Percentiles rank a stretch among this genome's conserved stretches.
phyloP scores from a whole-genome alignment of 2,329 filamentous ascomycete genomes.

The Colletotrichum euphorbiae region DNA sequence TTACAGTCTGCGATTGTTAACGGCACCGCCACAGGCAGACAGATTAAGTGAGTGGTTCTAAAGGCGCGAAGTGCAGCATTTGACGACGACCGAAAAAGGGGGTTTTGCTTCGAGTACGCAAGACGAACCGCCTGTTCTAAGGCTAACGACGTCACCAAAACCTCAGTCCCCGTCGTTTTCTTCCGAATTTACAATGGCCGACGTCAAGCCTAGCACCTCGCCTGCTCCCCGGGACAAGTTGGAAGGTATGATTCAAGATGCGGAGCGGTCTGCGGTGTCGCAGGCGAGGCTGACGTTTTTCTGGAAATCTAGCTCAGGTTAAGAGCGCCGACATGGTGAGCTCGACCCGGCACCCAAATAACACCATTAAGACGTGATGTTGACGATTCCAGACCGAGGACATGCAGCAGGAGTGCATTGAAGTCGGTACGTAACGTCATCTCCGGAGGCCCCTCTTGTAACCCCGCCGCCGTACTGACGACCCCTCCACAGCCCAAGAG shows the following conservation, averaged over 20 bases:
- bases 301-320: slow-evolving; percentile 79
- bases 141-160: slow-evolving; percentile 9
- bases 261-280: slow-evolving; percentile 7
- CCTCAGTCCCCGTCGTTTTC: background rate
- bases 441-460: background rate
- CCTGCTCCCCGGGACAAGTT: slow-evolving; percentile 77
- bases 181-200: slow-evolving; percentile 50
- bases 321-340: slow-evolving; percentile 99
- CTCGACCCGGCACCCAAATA: slow-evolving; percentile 14
- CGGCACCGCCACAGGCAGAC: background rate
- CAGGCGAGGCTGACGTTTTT: slow-evolving; percentile 16
- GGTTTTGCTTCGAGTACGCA: background rate
- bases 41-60: slow-evolving; percentile 19
- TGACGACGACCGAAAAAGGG: slow-evolving; percentile 22
- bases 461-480: slow-evolving; percentile 24
- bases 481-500: slow-evolving; percentile 63
- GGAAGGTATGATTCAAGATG: slow-evolving; percentile 66
- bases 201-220: slow-evolving; percentile 50
- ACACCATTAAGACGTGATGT: slow-evolving; percentile 35
- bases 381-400: slow-evolving; percentile 80
- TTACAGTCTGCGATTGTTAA: background rate
- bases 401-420: slow-evolving; percentile 95
- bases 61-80: background rate
- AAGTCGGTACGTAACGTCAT: slow-evolving; percentile 80
- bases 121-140: slow-evolving; percentile 1